Percentiles rank a stretch among this genome's conserved stretches.
Evolutionary conservation across 2,329 filamentous ascomycete genomes (phyloP).

Genomic region (Lachnellula cervina): DNA sequence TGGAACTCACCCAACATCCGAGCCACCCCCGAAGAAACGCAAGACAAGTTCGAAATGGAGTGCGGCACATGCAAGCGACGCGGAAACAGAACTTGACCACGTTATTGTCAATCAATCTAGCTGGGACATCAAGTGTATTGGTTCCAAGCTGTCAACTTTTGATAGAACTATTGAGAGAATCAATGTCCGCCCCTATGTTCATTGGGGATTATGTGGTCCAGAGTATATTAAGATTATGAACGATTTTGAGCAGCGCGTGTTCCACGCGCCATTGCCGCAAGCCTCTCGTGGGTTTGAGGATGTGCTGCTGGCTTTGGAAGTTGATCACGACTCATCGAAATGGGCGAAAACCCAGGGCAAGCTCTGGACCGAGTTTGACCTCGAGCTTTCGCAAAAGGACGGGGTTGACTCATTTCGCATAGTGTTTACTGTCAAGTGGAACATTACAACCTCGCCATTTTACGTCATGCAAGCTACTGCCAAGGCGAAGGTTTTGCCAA

Average conservation of each 20-base stretch:
- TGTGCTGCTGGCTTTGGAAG: conserved; percentile 19
- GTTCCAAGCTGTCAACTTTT: conserved; percentile 15
- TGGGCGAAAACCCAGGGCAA: conserved; percentile 22
- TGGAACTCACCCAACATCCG: not conserved
- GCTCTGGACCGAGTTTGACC: conserved; percentile 26
- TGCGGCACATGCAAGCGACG: not conserved
- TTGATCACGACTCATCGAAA: conserved; percentile 20
- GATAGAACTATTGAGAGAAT: conserved; percentile 14
- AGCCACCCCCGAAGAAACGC: conserved; percentile 23
- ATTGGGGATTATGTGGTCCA: conserved; percentile 14
- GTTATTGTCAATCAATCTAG: conserved; percentile 24
- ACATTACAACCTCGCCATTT: conserved; percentile 23
- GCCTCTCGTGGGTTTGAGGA: conserved; percentile 15
- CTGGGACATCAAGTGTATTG: conserved; percentile 21
- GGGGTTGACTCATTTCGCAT: conserved; percentile 21
- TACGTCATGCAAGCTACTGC: conserved; percentile 10
- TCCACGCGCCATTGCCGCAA: conserved; percentile 16
- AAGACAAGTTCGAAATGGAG: conserved; percentile 9
- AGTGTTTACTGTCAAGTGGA: conserved; percentile 29
- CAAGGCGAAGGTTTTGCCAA: conserved; percentile 23
- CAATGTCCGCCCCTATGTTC: conserved; percentile 16
- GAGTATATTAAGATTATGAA: conserved; percentile 23
- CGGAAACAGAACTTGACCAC: conserved; percentile 14
- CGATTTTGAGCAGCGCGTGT: conserved; percentile 12
- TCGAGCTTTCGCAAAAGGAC: conserved; percentile 18